Base-by-base conservation (phyloP, 768 basidiomycete genomes). In the Hypholoma fasciculare region DNA sequence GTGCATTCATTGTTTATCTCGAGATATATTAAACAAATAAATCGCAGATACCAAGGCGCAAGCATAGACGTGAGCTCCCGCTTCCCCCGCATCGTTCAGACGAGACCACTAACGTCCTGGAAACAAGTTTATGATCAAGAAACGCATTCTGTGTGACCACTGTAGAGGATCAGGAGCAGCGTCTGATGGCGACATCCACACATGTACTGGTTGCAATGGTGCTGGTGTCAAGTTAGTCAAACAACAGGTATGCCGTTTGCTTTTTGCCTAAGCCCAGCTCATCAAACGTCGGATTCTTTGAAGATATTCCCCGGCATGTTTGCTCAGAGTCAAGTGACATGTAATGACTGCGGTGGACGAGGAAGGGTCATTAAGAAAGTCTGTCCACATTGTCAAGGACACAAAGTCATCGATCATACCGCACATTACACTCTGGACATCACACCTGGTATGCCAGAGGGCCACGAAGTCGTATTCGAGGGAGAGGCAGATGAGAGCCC, bases 401-500 rank as follows among this genome's bases (percentile, higher is more conserved):
- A 82, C 56, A 96, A 96, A 72, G 87, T 94, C 37, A 69, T 94
- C 30, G 88, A 94, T 52, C 88, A 89, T 67, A 83, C 83, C 47
- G 90, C 88, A 64, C 86, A 85, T 46, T 90, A 95, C 63, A 94
- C 91, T 1, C 81, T 98, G 20, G 93, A 97, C 47, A 83, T 98
- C 49, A 81, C 86, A 12, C 83, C 86, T 4, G 97, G 97, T 16
- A 90, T 92, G 78, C 92, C 96, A 0, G 97, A 99, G 67, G 94
- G 92, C 1, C 88, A 92, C 66, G 93, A 99, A 71, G 84, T 96
- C 38, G 82, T 96, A 1, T 98, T 95, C 59, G 93, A 97, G 65
- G 94, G 94, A n/a, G 96, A 98, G 70, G 91, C 92, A 46, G 97
- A 98, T 69, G 96, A 99, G 75, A 90, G 81, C 56, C 93, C 94